These are phyloP conservation scores for Neurospora sp. DNA, from an alignment of 495 filamentous ascomycete genomes.

Conservation along the genomic window DNA sequence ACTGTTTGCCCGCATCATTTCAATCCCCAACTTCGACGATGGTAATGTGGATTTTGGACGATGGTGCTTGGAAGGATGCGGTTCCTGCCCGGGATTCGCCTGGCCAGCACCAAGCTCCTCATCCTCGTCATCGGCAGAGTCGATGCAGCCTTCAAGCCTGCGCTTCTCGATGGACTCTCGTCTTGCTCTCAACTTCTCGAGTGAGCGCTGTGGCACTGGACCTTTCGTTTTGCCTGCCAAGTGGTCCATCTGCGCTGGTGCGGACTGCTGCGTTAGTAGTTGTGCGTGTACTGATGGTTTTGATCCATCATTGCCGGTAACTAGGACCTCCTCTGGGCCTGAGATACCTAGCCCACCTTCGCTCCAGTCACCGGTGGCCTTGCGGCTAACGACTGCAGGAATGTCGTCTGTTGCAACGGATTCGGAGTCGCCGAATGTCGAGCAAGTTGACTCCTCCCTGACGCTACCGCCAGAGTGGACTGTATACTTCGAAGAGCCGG, in stretches of 20 bases:
- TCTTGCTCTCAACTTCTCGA: slow-evolving; percentile 67
- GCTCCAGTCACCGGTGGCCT: slow-evolving; percentile 62
- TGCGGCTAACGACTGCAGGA: slow-evolving; percentile 62
- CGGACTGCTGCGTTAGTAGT: slow-evolving; percentile 54
- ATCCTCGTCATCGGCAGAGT: slow-evolving; percentile 88
- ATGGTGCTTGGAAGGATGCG: slow-evolving; percentile 30
- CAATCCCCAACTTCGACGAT: slow-evolving; percentile 75
- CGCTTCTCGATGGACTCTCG: slow-evolving; percentile 67
- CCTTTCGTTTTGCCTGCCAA: slow-evolving; percentile 31
- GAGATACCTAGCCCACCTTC: slow-evolving; percentile 63
- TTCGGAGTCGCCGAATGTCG: slow-evolving; percentile 79
- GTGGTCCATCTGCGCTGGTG: slow-evolving; percentile 54
- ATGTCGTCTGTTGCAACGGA: slow-evolving; percentile 69
- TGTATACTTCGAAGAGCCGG: slow-evolving; percentile 69
- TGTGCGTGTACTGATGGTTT: slow-evolving; percentile 33
- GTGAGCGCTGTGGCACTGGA: slow-evolving; percentile 52
- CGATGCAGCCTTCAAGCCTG: slow-evolving; percentile 59
- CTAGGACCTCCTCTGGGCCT: slow-evolving; percentile 31
- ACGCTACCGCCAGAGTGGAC: slow-evolving; percentile 59
- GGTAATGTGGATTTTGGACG: slow-evolving; percentile 32
- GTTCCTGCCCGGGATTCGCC: slow-evolving; percentile 29
- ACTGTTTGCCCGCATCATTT: slow-evolving; percentile 95
- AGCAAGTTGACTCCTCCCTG: slow-evolving; percentile 74
- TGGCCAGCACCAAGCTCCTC: slow-evolving; percentile 64
- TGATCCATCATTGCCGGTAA: slow-evolving; percentile 20